Evolutionary conservation across 768 basidiomycete species (phyloP).

Genomic region (Dentipellis fragilis): DNA sequence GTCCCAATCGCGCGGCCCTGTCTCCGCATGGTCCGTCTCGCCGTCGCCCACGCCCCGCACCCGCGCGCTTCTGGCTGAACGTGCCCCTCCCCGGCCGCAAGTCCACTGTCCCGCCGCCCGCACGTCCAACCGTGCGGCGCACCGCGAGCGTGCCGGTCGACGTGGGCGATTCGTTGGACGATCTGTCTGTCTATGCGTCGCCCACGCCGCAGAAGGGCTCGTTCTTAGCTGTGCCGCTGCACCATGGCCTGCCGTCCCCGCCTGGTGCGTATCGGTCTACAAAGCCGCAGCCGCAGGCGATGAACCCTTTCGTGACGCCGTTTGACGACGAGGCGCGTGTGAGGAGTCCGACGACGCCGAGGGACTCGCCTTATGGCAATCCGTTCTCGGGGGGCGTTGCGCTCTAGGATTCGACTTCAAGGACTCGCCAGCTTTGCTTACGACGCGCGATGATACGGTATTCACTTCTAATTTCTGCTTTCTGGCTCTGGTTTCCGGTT

Average conservation of each 20-base stretch:
- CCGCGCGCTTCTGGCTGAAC: slow-evolving; percentile 17
- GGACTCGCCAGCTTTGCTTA: too few species aligned
- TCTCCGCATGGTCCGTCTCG: slow-evolving; percentile 23
- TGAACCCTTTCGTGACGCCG: slow-evolving; percentile 64
- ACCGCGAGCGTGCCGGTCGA: slow-evolving; percentile 28
- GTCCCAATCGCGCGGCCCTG: slow-evolving; percentile 4
- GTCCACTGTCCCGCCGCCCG: slow-evolving; percentile 8
- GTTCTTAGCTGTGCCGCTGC: slow-evolving; percentile 9
- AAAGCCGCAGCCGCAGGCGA: slow-evolving; percentile 28
- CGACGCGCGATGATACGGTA: too few species aligned
- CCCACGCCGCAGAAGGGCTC: slow-evolving; percentile 18
- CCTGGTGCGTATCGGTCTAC: slow-evolving; percentile 19
- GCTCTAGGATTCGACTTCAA: background rate
- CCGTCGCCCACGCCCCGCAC: slow-evolving; percentile 24
- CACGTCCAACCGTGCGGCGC: slow-evolving; percentile 16
- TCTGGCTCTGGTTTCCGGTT: background rate
- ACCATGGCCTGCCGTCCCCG: slow-evolving; percentile 32
- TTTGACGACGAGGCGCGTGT: slow-evolving; percentile 56
- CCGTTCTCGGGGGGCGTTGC: background rate
- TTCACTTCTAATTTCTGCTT: background rate
- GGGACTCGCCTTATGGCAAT: background rate
- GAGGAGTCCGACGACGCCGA: background rate
- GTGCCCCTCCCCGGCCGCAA: background rate
- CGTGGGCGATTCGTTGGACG: slow-evolving; percentile 20
- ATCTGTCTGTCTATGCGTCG: background rate